Base-by-base conservation (phyloP, 2,329 filamentous ascomycete genomes). In the Cryphonectria parasitica region DNA sequence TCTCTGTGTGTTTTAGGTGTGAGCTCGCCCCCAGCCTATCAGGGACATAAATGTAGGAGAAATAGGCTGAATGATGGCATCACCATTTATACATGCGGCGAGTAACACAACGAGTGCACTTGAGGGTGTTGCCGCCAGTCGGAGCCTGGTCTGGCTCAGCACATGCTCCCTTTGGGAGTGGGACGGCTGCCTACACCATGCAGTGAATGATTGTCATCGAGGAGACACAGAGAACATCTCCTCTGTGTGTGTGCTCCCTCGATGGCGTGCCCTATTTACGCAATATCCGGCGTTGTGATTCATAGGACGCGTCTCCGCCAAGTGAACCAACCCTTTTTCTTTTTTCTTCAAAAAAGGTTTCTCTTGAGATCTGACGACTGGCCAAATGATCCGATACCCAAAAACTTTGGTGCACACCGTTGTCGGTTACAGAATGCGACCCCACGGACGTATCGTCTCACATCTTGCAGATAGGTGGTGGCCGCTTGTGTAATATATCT, bases 281-380 rank as follows among this genome's bases (percentile, higher is more conserved):
- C 31, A 43, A 60, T 61, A 61, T 52, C 69, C 56, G 66, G 69
- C 69, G 36, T 63, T 19, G 22, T 49, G 22, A n/a, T 49, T 49
- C 43, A 68, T 52, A 36, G 28, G 62, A 52, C 67, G 63, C 69
- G 58, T 63, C n/a, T n/a, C n/a, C 19, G 60, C 34, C 7, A 22
- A 39, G 25, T n/a, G 58, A 28, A 36, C 56, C 22, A 34, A 58
- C n/a, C 4, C 11, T 36, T n/a, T 34, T 34, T 34, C 1, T 34
- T 34, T 34, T 34, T 34, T 34, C 6, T 34, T 34, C 34, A n/a
- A n/a, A n/a, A n/a, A n/a, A n/a, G n/a, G 34, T 34, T 34, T 3
- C 34, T 6, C 34, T 34, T 34, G 34, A 19, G 60, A 64, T 63
- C 58, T 63, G 45, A 61, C 64, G 39, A 49, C 62, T 28, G 58